Evolutionary conservation across 495 filamentous ascomycete genomes (phyloP).

Genomic region (Delitschia confertaspora): DNA sequence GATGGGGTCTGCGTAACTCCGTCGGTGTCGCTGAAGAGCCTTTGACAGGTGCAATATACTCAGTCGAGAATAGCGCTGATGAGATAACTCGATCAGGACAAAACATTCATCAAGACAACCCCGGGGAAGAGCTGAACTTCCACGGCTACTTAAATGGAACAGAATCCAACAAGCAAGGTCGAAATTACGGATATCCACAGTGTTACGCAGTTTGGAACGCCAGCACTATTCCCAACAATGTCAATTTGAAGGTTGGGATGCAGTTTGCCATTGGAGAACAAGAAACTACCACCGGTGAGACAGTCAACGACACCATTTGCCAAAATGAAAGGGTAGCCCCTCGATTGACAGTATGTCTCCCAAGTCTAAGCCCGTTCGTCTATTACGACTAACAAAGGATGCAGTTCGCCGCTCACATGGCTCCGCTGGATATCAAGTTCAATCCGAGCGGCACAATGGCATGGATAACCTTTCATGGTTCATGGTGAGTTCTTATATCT

Average conservation of each 20-base stretch:
- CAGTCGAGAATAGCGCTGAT: constrained; percentile 66
- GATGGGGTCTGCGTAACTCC: constrained; percentile 65
- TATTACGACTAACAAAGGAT: too few relatives aligned
- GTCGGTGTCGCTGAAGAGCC: constrained; percentile 58
- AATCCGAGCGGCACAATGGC: constrained; percentile 33
- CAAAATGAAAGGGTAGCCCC: constrained; percentile 23
- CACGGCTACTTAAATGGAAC: constrained; percentile 51
- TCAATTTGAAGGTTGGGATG: constrained; percentile 37
- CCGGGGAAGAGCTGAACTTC: constrained; percentile 67
- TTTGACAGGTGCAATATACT: constrained; percentile 48
- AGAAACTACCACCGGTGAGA: too few relatives aligned
- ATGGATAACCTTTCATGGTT: constrained; percentile 38
- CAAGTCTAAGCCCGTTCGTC: too few relatives aligned
- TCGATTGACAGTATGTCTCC: too few relatives aligned
- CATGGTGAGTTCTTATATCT: constrained; percentile 30
- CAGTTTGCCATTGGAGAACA: constrained; percentile 42
- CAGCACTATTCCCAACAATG: constrained; percentile 40
- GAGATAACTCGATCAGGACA: constrained; percentile 45
- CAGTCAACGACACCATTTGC: constrained; percentile 34
- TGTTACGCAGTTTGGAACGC: constrained; percentile 59
- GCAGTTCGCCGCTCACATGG: constrained; percentile 36
- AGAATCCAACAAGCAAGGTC: constrained; percentile 34
- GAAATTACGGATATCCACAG: constrained; percentile 60
- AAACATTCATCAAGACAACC: constrained; percentile 62
- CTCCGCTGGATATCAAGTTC: constrained; percentile 37